phyloP scores from a whole-genome alignment of 2,329 filamentous ascomycete species.

The Ophioceras dolichostomum region DNA sequence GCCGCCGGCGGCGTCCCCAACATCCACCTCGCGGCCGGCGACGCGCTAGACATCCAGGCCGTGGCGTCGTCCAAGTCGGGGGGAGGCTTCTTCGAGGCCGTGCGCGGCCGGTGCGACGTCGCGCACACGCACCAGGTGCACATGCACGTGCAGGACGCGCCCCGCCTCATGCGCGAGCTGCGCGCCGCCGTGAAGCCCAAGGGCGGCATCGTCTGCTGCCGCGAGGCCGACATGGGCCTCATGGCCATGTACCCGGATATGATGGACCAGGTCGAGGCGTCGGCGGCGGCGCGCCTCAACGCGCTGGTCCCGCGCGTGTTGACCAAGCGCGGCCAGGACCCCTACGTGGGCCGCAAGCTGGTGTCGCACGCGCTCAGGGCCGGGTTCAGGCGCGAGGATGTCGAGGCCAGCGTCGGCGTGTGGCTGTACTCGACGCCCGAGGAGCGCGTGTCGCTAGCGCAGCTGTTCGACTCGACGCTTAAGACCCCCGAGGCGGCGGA shows the following conservation, averaged over 20 bases:
- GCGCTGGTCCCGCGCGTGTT: neutral
- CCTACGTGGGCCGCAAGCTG: conserved; percentile 1
- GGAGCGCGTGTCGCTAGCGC: neutral
- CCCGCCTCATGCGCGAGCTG: conserved; percentile 38
- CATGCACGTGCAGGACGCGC: conserved; percentile 39
- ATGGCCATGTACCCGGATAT: neutral
- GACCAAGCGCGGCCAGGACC: neutral
- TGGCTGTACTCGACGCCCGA: neutral
- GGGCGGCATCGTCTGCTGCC: conserved; percentile 33
- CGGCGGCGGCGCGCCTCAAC: neutral
- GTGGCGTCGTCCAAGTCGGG: neutral
- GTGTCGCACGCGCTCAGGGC: conserved; percentile 2
- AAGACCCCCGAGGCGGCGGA: neutral
- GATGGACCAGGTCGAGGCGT: too few species aligned
- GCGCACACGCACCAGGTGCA: conserved; percentile 47
- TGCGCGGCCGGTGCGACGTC: conserved; percentile 34
- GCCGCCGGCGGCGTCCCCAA: conserved; percentile 17
- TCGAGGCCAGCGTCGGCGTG: neutral
- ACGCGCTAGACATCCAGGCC: conserved; percentile 7
- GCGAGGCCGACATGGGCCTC: conserved; percentile 10
- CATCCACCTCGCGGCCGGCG: conserved; percentile 15
- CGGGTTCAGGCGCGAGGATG: neutral
- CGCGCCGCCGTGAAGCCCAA: conserved; percentile 34
- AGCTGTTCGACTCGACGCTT: neutral
- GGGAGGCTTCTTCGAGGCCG: neutral